These are phyloP conservation scores for Huiozyma sinensis DNA, from an alignment of 805 yeast species.

Conservation along the genomic window DNA sequence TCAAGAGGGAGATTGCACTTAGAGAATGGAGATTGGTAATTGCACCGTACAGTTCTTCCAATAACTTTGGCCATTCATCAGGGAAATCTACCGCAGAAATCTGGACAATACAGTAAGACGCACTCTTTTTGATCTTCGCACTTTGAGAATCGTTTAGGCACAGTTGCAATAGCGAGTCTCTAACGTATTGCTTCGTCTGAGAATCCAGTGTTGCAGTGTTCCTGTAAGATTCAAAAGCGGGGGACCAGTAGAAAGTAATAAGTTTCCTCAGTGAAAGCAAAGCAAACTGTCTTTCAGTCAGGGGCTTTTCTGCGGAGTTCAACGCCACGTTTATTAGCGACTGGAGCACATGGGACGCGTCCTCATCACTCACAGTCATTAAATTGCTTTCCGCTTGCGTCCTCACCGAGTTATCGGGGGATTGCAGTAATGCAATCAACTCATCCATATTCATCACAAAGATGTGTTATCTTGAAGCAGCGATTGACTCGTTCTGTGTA, in stretches of 20 bases:
- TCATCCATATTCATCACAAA: conserved; percentile 5
- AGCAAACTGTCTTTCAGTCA: conserved; percentile 47
- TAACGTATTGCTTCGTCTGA: conserved; percentile 39
- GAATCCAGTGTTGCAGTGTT: conserved; percentile 51
- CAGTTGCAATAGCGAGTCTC: conserved; percentile 41
- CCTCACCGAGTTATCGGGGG: conserved; percentile 43
- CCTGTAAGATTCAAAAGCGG: conserved; percentile 63
- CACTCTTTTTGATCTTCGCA: conserved; percentile 52
- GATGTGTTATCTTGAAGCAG: too few species aligned
- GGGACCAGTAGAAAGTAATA: conserved; percentile 70
- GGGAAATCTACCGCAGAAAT: conserved; percentile 88
- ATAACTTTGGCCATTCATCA: conserved; percentile 84
- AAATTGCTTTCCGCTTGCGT: conserved; percentile 43
- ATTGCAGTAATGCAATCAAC: conserved; percentile 26
- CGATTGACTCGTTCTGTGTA: too few species aligned
- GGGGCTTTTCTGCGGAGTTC: conserved; percentile 13
- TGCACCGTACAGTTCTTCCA: conserved; percentile 36
- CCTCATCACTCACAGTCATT: conserved; percentile 29
- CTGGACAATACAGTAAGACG: conserved; percentile 69
- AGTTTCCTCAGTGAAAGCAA: conserved; percentile 56
- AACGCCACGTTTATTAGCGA: conserved; percentile 36
- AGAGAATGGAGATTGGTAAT: conserved; percentile 28
- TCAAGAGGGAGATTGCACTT: conserved; percentile 51
- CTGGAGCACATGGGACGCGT: conserved; percentile 40
- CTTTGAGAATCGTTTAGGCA: conserved; percentile 34